Conservation (phyloP, 306 rosid genomes). For the Lathyrus sativus region DNA sequence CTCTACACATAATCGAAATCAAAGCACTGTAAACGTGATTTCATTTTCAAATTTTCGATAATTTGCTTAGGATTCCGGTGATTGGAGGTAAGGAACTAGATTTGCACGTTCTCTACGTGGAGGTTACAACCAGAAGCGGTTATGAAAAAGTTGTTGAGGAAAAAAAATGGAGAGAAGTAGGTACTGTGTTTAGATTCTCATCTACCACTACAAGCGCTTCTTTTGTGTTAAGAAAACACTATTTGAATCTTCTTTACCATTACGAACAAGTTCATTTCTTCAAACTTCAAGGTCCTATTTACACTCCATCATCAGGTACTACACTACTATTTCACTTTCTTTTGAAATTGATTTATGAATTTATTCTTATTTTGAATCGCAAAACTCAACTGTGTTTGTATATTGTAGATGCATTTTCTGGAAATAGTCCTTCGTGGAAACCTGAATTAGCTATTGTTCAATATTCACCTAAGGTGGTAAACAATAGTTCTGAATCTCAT, state of each 20-base stretch:
- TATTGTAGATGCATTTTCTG: slow-evolving; percentile 56
- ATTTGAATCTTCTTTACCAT: slow-evolving; percentile 75
- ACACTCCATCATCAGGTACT: slow-evolving; percentile 60
- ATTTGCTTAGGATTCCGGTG: slow-evolving; percentile 78
- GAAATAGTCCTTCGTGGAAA: slow-evolving; percentile 54
- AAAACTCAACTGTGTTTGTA: not conserved
- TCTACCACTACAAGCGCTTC: slow-evolving; percentile 95
- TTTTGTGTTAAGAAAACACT: slow-evolving; percentile 84
- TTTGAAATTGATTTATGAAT: not conserved
- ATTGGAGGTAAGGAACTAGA: slow-evolving; percentile 97
- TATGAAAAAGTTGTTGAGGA: slow-evolving; percentile 95
- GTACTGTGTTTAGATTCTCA: slow-evolving; percentile 74
- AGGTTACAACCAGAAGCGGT: slow-evolving; percentile 89
- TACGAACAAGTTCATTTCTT: slow-evolving; percentile 88
- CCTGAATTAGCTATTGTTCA: slow-evolving; percentile 72
- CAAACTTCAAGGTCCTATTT: slow-evolving; percentile 61
- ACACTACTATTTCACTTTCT: not conserved
- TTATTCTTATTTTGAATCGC: not conserved
- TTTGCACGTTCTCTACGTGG: slow-evolving; percentile 83
- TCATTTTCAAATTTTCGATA: not conserved
- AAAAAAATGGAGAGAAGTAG: slow-evolving; percentile 99
- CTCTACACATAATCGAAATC: not conserved
- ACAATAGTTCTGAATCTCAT: slow-evolving; percentile 36
- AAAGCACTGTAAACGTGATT: not conserved
- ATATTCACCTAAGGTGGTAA: slow-evolving; percentile 60